Evolutionary conservation across 768 basidiomycete genomes (phyloP).

Genomic region (Boletus eberwhitei): DNA sequence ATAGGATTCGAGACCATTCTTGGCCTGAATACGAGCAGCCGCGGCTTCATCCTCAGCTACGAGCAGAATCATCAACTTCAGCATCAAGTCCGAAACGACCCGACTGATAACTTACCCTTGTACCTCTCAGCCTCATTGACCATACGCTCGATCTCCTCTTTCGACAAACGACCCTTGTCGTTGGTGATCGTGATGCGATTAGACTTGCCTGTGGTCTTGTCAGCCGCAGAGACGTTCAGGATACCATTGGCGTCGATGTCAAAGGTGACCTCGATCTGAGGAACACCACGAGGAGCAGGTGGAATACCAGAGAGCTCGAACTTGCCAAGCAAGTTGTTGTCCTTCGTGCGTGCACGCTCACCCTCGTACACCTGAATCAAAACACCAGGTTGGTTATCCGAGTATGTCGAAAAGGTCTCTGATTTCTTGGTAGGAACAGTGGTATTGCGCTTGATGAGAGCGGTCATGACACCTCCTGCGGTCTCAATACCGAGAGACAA

Average conservation of each 20-base stretch:
- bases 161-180: slow-evolving; percentile 94
- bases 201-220: slow-evolving; percentile 97
- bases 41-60: slow-evolving; percentile 84
- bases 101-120: slow-evolving; percentile 50
- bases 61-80: slow-evolving; percentile 9
- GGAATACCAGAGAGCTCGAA: slow-evolving; percentile 97
- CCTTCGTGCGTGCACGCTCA: slow-evolving; percentile 97
- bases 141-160: slow-evolving; percentile 99
- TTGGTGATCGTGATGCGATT: slow-evolving; percentile 93
- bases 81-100: neutral
- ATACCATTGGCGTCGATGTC: slow-evolving; percentile 98
- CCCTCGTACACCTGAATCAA: slow-evolving; percentile 98
- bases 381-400: slow-evolving; percentile 98
- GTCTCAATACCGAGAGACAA: slow-evolving; percentile 96
- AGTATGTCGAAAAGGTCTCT: slow-evolving; percentile 97
- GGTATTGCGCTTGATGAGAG: slow-evolving; percentile 98
- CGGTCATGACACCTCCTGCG: slow-evolving; percentile 98
- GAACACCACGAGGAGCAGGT: slow-evolving; percentile 95
- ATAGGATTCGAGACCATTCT: slow-evolving; percentile 94
- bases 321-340: slow-evolving; percentile 98
- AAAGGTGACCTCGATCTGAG: slow-evolving; percentile 96
- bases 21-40: slow-evolving; percentile 74
- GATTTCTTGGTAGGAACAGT: slow-evolving; percentile 99
- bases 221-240: slow-evolving; percentile 89
- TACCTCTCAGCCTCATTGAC: slow-evolving; percentile 91